Percentiles rank a stretch among this genome's conserved stretches.
These are phyloP conservation scores for Ambrosia hybrid DNA, from an alignment of 140 eudicot genomes.

Conservation along the genomic window DNA sequence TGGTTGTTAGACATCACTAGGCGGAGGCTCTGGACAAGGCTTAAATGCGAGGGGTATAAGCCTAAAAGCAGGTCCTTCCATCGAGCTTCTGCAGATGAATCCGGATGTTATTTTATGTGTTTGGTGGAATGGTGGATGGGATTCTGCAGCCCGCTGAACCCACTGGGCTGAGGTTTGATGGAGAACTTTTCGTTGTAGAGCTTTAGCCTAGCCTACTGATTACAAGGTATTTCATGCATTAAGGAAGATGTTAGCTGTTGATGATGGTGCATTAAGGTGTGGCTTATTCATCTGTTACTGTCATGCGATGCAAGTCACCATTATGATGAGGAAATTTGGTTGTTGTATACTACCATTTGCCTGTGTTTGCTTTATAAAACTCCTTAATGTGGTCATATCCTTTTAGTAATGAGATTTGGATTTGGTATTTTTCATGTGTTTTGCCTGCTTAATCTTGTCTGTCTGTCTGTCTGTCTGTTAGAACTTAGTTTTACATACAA, in stretches of 20 bases:
- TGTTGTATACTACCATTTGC: neutral
- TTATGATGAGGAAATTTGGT: too few species aligned
- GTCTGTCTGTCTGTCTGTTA: neutral
- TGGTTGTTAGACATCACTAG: conserved; percentile 74
- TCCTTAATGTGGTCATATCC: neutral
- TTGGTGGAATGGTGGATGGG: conserved; percentile 98
- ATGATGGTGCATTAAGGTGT: neutral
- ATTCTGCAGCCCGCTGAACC: conserved; percentile 62
- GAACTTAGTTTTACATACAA: too few species aligned
- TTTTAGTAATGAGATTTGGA: conserved; percentile 14
- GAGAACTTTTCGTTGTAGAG: conserved; percentile 66
- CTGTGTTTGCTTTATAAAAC: neutral
- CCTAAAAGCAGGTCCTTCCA: conserved; percentile 85
- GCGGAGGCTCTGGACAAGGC: conserved; percentile 60
- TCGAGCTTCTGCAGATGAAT: conserved; percentile 76
- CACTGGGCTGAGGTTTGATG: conserved; percentile 76
- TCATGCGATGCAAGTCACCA: too few species aligned
- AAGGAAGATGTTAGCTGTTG: conserved; percentile 9
- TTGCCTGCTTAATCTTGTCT: too few species aligned
- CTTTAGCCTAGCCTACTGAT: conserved; percentile 41
- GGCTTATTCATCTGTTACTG: neutral
- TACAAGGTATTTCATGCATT: neutral
- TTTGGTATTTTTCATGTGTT: neutral
- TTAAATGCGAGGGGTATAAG: conserved; percentile 51
- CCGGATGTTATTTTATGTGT: conserved; percentile 67